phyloP scores from a whole-genome alignment of 2,329 filamentous ascomycete species.

The Akanthomyces lecanii region DNA sequence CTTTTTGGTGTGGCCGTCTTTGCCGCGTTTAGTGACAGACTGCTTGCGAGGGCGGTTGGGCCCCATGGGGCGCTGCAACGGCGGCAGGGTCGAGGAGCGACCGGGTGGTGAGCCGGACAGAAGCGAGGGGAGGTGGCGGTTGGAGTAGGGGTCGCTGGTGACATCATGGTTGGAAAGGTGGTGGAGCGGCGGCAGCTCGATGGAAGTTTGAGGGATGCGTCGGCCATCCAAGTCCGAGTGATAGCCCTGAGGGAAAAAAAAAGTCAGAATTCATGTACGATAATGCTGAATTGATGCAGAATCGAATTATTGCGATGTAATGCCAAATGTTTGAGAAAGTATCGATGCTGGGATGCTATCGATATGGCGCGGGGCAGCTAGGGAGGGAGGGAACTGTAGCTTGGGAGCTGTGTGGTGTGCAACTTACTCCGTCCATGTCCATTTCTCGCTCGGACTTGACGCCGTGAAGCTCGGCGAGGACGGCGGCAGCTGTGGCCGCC shows the following conservation, averaged over 20 bases:
- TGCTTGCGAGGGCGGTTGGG: constrained; percentile 74
- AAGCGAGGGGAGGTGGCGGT: constrained; percentile 71
- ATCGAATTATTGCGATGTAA: neutral
- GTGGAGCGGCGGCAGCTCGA: constrained; percentile 70
- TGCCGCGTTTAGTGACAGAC: constrained; percentile 75
- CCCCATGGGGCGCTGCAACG: constrained; percentile 70
- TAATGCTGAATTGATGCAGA: neutral
- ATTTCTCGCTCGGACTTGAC: constrained; percentile 72
- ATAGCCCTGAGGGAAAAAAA: constrained; percentile 47
- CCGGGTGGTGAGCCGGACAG: constrained; percentile 77
- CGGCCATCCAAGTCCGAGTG: constrained; percentile 67
- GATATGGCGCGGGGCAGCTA: constrained; percentile 26
- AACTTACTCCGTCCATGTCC: constrained; percentile 71
- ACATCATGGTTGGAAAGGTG: constrained; percentile 49
- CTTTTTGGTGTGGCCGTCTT: constrained; percentile 70
- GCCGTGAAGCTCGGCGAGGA: constrained; percentile 75
- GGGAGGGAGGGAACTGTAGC: constrained; percentile 12
- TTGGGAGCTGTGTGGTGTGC: neutral
- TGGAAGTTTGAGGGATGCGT: constrained; percentile 60
- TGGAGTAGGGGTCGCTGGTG: constrained; percentile 69
- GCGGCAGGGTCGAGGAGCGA: constrained; percentile 82
- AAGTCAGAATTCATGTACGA: neutral
- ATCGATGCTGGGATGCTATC: constrained; percentile 20
- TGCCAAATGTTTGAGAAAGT: neutral
- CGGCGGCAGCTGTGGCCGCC: constrained; percentile 72